These are phyloP conservation scores for Polytrichum formosum DNA, from an alignment of 225 moss, liverwort and hornwort species.

Conservation along the genomic window DNA sequence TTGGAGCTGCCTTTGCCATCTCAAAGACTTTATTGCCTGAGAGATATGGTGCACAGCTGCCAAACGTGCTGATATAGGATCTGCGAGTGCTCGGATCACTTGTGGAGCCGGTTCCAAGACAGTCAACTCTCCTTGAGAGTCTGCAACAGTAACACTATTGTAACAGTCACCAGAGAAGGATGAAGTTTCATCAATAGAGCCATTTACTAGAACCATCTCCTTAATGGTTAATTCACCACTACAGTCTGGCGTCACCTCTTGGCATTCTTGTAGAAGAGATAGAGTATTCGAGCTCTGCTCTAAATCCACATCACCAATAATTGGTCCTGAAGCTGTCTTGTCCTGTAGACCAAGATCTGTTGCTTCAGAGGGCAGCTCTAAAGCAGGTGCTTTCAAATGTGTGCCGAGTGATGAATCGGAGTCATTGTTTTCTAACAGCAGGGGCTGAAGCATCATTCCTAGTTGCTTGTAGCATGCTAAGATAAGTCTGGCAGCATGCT, in stretches of 20 bases:
- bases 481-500: conserved; percentile 93
- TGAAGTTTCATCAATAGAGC: conserved; percentile 22
- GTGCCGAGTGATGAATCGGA: conserved; percentile 13
- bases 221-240: conserved; percentile 12
- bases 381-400: conserved; percentile 43
- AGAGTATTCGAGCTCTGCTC: conserved; percentile 15
- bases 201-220: conserved; percentile 35
- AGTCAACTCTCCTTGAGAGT: conserved; percentile 30
- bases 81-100: conserved; percentile 60
- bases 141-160: conserved; percentile 11
- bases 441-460: conserved; percentile 72
- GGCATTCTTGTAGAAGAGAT: conserved; percentile 20
- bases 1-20: conserved; percentile 90
- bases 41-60: conserved; percentile 95
- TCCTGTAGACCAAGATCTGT: conserved; percentile 22
- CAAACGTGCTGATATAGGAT: conserved; percentile 74
- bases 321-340: conserved; percentile 21
- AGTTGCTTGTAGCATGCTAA: conserved; percentile 85
- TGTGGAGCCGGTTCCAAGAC: conserved; percentile 50
- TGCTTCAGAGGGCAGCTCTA: conserved; percentile 58
- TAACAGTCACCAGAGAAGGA: conserved; percentile 19
- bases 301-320: conserved; percentile 16
- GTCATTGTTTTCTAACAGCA: conserved; percentile 59
- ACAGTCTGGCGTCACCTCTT: conserved; percentile 17
- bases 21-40: conserved; percentile 82